These are phyloP conservation scores for Fusarium sterilihyphosum DNA, from an alignment of 2,329 filamentous ascomycete species.

Conservation along the genomic window DNA sequence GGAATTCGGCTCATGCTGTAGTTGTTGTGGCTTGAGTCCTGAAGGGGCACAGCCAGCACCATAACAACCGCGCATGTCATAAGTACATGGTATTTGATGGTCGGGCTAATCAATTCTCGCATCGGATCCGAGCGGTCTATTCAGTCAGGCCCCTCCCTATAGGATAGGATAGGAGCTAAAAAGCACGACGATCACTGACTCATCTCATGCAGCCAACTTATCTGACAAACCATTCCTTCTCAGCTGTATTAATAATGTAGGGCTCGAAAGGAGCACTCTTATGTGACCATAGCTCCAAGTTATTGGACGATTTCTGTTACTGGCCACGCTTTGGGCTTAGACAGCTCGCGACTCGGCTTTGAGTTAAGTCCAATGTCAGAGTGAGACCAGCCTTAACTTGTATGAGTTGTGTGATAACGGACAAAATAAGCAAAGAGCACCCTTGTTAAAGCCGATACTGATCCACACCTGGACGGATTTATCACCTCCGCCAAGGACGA, in stretches of 20 bases:
- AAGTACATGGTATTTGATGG: neutral
- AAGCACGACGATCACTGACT: neutral
- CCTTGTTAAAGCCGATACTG: neutral
- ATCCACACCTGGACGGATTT: neutral
- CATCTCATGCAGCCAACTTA: slow-evolving; percentile 8
- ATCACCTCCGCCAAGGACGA: neutral
- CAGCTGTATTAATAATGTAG: neutral
- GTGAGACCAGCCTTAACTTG: slow-evolving; percentile 6
- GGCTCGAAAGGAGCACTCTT: neutral
- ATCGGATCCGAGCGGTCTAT: slow-evolving; percentile 23
- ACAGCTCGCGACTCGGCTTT: slow-evolving; percentile 40
- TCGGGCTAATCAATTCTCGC: neutral
- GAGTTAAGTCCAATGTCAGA: slow-evolving; percentile 35
- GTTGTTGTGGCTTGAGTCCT: neutral
- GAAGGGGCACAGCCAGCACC: neutral
- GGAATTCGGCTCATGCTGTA: neutral
- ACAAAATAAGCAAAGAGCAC: neutral
- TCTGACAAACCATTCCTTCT: neutral
- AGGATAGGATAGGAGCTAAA: neutral
- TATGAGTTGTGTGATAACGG: neutral
- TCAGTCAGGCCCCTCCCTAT: neutral
- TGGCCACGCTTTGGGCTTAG: slow-evolving; percentile 7
- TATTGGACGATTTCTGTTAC: slow-evolving; percentile 5
- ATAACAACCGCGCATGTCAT: neutral
- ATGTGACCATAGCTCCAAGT: neutral